These are phyloP conservation scores for Phytopythium litorale DNA, from an alignment of 352 stramenopile species.

Conservation along the genomic window DNA sequence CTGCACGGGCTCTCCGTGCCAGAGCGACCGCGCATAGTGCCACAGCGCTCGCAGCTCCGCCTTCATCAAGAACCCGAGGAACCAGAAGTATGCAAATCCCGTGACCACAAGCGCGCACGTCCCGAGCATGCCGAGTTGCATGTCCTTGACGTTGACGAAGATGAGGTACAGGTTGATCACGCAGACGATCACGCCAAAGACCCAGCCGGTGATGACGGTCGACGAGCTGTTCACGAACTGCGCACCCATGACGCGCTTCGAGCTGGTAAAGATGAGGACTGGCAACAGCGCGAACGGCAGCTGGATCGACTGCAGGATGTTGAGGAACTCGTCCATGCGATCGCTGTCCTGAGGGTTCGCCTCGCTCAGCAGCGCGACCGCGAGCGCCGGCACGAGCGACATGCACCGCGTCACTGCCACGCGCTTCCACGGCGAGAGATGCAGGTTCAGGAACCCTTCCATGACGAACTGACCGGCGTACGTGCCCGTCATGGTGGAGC, in stretches of 20 bases:
- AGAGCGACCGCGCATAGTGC: background rate
- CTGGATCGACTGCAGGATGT: constrained; percentile 91
- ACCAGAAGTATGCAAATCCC: constrained; percentile 64
- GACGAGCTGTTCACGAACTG: constrained; percentile 52
- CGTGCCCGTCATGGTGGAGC: constrained; percentile 95
- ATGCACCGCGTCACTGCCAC: constrained; percentile 88
- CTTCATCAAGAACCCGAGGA: constrained; percentile 62
- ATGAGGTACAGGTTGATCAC: constrained; percentile 80
- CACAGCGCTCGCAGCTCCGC: constrained; percentile 18
- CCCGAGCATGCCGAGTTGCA: constrained; percentile 32
- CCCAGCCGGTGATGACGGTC: constrained; percentile 49
- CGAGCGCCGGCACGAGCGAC: constrained; percentile 86
- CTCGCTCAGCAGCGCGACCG: constrained; percentile 85
- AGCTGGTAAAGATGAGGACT: constrained; percentile 86
- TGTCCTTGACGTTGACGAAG: constrained; percentile 51
- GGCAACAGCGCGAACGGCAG: constrained; percentile 90
- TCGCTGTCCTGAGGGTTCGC: constrained; percentile 79
- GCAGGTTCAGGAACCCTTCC: constrained; percentile 94
- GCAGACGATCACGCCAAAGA: constrained; percentile 56
- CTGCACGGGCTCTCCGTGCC: constrained; percentile 4
- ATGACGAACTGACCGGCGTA: constrained; percentile 97
- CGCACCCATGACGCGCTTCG: constrained; percentile 68
- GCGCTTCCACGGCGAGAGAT: constrained; percentile 81
- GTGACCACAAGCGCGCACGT: constrained; percentile 24
- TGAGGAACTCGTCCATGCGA: constrained; percentile 88